phyloP scores from a whole-genome alignment of 208 protist genomes.

The Jaenimonas drosophilae region DNA sequence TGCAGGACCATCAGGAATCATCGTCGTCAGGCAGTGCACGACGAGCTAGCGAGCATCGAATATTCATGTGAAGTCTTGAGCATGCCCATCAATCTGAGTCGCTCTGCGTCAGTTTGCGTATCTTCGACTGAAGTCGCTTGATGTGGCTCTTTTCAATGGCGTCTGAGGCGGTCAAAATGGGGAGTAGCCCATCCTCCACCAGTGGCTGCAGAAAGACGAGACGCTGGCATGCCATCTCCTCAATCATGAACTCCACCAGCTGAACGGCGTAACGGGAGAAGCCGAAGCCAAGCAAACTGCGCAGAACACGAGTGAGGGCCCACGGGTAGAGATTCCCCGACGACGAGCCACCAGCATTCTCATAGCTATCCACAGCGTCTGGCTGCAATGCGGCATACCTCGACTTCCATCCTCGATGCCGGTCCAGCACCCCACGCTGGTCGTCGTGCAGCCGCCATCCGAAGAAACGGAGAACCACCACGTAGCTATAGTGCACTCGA shows the following conservation, averaged over 20 bases:
- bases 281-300: conserved; percentile 54
- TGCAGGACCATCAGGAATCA: no score
- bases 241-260: conserved; percentile 73
- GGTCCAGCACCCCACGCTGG: conserved; percentile 69
- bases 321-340: conserved; percentile 37
- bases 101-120: conserved; percentile 61
- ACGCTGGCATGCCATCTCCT: conserved; percentile 51
- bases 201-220: conserved; percentile 32
- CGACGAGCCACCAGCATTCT: background rate
- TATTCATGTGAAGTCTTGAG: background rate
- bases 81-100: conserved; percentile 50
- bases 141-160: conserved; percentile 50
- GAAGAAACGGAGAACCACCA: conserved; percentile 80
- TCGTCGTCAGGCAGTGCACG: no score
- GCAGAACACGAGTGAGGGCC: conserved; percentile 42
- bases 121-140: conserved; percentile 29
- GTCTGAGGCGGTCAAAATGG: conserved; percentile 20
- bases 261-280: conserved; percentile 53
- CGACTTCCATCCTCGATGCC: conserved; percentile 46
- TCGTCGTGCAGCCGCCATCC: conserved; percentile 82
- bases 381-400: conserved; percentile 36
- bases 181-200: conserved; percentile 34
- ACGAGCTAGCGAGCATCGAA: no score
- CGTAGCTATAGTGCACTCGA: conserved; percentile 79
- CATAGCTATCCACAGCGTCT: conserved; percentile 2